Conservation (phyloP, 495 filamentous ascomycete genomes). For the Bacidia rubella region DNA sequence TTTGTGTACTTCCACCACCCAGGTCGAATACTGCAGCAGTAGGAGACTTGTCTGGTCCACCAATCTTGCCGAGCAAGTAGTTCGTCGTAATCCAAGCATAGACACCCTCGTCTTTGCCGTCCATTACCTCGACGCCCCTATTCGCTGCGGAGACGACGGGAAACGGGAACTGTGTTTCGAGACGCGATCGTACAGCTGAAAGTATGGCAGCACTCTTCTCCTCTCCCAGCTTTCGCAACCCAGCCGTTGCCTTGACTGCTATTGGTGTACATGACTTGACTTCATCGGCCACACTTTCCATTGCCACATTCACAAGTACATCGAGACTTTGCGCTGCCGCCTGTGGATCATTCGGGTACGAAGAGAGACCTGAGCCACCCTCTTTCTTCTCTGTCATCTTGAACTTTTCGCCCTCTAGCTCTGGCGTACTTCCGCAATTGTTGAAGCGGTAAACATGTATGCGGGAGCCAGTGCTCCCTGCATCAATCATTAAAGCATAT, state of each 20-base stretch:
- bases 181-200: constrained; percentile 63
- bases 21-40: constrained; percentile 94
- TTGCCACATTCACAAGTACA: constrained; percentile 68
- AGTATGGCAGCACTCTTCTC: constrained; percentile 75
- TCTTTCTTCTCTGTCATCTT: constrained; percentile 70
- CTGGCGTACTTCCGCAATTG: constrained; percentile 91
- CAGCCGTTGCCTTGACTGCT: constrained; percentile 93
- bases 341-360: constrained; percentile 70
- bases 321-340: constrained; percentile 85
- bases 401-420: constrained; percentile 84
- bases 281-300: constrained; percentile 71
- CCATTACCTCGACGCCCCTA: constrained; percentile 88
- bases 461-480: constrained; percentile 90
- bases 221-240: constrained; percentile 61
- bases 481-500: constrained; percentile 97
- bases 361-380: constrained; percentile 72
- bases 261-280: constrained; percentile 79
- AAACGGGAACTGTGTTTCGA: constrained; percentile 90
- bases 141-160: constrained; percentile 74
- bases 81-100: constrained; percentile 99
- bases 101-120: constrained; percentile 90
- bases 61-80: constrained; percentile 95
- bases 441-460: constrained; percentile 99
- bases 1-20: constrained; percentile 92
- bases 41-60: constrained; percentile 72